phyloP scores from a whole-genome alignment of 768 basidiomycete species.

The Tulasnella sp. region DNA sequence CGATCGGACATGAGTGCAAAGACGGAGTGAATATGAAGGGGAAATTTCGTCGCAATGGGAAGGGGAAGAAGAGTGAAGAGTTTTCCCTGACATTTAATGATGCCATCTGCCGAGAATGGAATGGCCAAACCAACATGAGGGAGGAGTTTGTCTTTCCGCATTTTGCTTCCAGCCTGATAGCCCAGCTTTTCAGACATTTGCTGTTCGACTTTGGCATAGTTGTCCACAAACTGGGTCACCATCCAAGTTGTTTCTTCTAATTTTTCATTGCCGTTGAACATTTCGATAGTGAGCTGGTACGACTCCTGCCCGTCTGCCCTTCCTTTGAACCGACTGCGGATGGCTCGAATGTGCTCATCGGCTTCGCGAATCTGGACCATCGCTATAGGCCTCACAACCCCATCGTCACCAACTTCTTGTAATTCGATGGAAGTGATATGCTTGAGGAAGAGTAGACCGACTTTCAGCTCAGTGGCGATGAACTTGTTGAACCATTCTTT shows the following conservation, averaged over 20 bases:
- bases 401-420: slow-evolving; percentile 27
- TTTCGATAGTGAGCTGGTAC: not conserved
- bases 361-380: slow-evolving; percentile 8
- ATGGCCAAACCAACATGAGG: slow-evolving; percentile 28
- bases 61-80: slow-evolving; percentile 40
- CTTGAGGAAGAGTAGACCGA: slow-evolving; percentile 1
- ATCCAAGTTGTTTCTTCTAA: not conserved
- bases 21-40: slow-evolving; percentile 34
- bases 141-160: slow-evolving; percentile 31
- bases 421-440: slow-evolving; percentile 27
- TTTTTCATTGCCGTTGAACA: not conserved
- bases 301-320: not conserved
- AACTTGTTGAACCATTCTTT: slow-evolving; percentile 27
- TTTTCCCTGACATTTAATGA: slow-evolving; percentile 23
- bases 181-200: not conserved
- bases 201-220: slow-evolving; percentile 22
- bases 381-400: slow-evolving; percentile 9
- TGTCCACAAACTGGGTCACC: slow-evolving; percentile 19
- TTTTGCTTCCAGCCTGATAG: slow-evolving; percentile 18
- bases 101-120: slow-evolving; percentile 20
- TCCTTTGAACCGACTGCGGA: not conserved
- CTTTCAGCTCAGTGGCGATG: not conserved
- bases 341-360: not conserved
- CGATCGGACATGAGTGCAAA: slow-evolving; percentile 37
- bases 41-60: slow-evolving; percentile 34